Evolutionary conservation across 208 protist genomes (phyloP).

Genomic region (Trypanosoma theileri): DNA sequence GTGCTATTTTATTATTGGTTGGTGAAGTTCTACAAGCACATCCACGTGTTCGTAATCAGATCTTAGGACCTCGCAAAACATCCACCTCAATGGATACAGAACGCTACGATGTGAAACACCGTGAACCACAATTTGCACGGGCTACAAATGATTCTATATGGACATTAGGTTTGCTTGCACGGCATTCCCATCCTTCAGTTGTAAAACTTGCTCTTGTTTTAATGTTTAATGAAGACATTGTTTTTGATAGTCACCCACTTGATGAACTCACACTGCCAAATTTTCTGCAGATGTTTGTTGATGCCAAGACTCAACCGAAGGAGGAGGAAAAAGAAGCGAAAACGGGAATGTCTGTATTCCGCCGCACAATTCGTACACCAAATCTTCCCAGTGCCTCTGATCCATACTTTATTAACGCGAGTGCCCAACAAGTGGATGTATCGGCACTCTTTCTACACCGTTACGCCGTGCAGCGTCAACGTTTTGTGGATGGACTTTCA

Average conservation of each 20-base stretch:
- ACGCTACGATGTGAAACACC: constrained; percentile 79
- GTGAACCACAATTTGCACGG: constrained; percentile 84
- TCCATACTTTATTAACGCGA: constrained; percentile 85
- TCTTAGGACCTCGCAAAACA: constrained; percentile 32
- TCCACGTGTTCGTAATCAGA: constrained; percentile 46
- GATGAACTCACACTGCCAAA: constrained; percentile 87
- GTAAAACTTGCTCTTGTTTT: constrained; percentile 86
- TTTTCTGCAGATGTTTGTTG: constrained; percentile 90
- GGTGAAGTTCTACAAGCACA: constrained; percentile 79
- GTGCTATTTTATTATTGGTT: constrained; percentile 86
- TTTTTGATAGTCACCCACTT: constrained; percentile 89
- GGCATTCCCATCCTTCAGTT: constrained; percentile 89
- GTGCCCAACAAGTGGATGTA: constrained; percentile 83
- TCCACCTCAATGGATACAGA: constrained; percentile 4
- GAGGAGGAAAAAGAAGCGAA: constrained; percentile 23
- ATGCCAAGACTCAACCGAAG: constrained; percentile 62
- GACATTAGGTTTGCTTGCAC: constrained; percentile 74
- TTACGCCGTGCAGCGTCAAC: constrained; percentile 88
- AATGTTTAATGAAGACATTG: constrained; percentile 83
- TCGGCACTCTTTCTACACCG: constrained; percentile 84
- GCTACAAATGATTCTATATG: constrained; percentile 76
- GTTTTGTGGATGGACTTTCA: constrained; percentile 79
- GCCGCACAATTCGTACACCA: constrained; percentile 58
- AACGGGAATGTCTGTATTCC: constrained; percentile 78
- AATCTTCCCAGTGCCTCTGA: constrained; percentile 83